Evolutionary conservation across 1,139 yeast genomes (phyloP).

Genomic region (Insectozyma bohioensis): DNA sequence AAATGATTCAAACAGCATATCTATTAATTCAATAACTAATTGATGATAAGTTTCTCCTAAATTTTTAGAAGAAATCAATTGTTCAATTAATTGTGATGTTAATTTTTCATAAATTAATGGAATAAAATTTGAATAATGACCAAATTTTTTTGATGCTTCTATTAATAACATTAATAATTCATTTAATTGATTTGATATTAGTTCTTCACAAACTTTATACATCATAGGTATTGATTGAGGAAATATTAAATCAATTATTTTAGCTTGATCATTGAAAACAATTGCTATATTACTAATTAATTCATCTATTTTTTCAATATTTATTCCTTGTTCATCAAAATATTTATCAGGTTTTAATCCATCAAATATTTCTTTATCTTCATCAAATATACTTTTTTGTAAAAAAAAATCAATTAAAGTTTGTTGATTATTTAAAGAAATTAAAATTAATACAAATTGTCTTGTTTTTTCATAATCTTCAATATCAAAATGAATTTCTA

Average conservation of each 20-base stretch:
- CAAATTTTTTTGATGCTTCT: constrained; percentile 28
- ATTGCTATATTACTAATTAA: constrained; percentile 28
- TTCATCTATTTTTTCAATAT: constrained; percentile 21
- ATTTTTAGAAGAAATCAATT: constrained; percentile 30
- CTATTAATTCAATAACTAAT: constrained; percentile 41
- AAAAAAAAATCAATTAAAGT: constrained; percentile 47
- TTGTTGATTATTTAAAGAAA: constrained; percentile 41
- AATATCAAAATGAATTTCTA: constrained; percentile 59
- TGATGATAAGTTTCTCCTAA: constrained; percentile 33
- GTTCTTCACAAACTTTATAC: constrained; percentile 49
- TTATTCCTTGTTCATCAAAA: constrained; percentile 17
- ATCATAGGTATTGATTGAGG: constrained; percentile 46
- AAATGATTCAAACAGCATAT: constrained; percentile 48
- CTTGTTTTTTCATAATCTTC: constrained; percentile 44
- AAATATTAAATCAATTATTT: constrained; percentile 39
- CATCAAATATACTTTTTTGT: constrained; percentile 45
- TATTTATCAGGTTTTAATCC: constrained; percentile 23
- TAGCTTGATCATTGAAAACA: constrained; percentile 37
- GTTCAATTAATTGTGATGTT: constrained; percentile 23
- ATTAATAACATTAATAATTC: constrained; percentile 34
- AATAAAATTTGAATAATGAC: constrained; percentile 27
- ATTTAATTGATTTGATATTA: constrained; percentile 40
- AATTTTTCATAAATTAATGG: constrained; percentile 35
- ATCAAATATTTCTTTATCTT: constrained; percentile 31
- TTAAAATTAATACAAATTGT: constrained; percentile 35